phyloP scores from a whole-genome alignment of 176 grass and related monocot species.

The Thalia dealbata region DNA sequence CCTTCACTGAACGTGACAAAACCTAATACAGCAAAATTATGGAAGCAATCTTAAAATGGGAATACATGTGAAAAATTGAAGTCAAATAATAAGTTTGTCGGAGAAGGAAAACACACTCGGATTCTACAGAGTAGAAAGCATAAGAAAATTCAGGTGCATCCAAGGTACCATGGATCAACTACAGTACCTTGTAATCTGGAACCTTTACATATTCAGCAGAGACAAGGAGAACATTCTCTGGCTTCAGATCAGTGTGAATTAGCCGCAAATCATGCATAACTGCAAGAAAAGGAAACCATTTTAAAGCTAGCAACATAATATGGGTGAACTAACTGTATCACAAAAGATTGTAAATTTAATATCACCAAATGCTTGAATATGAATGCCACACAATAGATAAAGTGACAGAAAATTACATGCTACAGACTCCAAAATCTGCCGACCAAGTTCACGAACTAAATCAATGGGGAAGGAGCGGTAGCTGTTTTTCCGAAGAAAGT shows the following conservation, averaged over 20 bases:
- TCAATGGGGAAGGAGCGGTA: conserved; percentile 91
- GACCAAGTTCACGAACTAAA: conserved; percentile 83
- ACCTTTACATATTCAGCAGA: conserved; percentile 68
- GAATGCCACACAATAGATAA: not conserved
- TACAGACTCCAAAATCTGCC: conserved; percentile 97
- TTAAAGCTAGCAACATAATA: not conserved
- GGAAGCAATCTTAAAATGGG: conserved; percentile 13
- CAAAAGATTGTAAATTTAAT: not conserved
- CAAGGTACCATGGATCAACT: not conserved
- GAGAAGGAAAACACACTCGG: not conserved
- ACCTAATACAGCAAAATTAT: conserved; percentile 32
- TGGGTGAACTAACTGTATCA: not conserved
- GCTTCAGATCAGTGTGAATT: conserved; percentile 98
- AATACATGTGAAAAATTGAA: not conserved
- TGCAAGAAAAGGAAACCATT: conserved; percentile 15
- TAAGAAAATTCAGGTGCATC: too few species aligned
- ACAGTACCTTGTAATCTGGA: conserved; percentile 80
- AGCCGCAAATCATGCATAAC: conserved; percentile 97
- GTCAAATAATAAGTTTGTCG: not conserved
- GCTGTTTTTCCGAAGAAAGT: conserved; percentile 82
- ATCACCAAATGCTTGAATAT: not conserved
- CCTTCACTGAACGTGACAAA: conserved; percentile 52
- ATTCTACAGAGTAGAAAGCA: too few species aligned
- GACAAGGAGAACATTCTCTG: conserved; percentile 97
- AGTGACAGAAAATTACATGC: conserved; percentile 36